phyloP scores from a whole-genome alignment of 306 rosid species.

The Fragaria nilgerrensis region DNA sequence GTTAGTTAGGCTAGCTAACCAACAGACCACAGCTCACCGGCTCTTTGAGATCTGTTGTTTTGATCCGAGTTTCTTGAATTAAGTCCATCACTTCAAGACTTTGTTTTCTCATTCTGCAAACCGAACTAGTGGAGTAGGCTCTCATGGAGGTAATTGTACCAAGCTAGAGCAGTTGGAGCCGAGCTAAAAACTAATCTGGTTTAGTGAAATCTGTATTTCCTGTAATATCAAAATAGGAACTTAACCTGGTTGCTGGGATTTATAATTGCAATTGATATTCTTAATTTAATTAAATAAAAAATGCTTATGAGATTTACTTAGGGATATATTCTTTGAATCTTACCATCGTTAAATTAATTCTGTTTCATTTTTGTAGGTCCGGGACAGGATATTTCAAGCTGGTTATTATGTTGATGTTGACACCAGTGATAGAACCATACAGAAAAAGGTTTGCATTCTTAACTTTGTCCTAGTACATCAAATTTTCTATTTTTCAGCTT shows the following conservation, averaged over 20 bases:
- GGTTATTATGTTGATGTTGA: conserved; percentile 82
- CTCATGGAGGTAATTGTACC: not conserved
- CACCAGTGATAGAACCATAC: conserved; percentile 82
- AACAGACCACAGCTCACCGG: too few relatives aligned
- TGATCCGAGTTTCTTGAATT: not conserved
- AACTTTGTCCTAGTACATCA: not conserved
- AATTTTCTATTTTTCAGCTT: not conserved
- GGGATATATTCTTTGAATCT: not conserved
- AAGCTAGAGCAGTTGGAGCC: not conserved
- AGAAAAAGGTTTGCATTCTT: conserved; percentile 61
- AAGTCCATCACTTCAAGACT: not conserved
- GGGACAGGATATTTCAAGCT: conserved; percentile 64
- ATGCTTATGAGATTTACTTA: not conserved
- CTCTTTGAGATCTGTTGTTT: not conserved
- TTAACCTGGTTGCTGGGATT: not conserved
- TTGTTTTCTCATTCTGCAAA: not conserved
- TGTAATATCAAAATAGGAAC: not conserved
- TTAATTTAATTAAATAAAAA: not conserved
- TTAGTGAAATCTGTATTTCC: not conserved
- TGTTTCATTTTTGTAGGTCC: conserved; percentile 52
- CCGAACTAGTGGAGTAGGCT: not conserved
- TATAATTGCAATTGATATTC: not conserved
- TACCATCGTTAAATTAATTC: not conserved
- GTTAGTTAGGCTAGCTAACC: too few relatives aligned
- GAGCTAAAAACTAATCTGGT: too few relatives aligned